Conservation (phyloP, 345 rosid species). For the Eucalyptus regnans region DNA sequence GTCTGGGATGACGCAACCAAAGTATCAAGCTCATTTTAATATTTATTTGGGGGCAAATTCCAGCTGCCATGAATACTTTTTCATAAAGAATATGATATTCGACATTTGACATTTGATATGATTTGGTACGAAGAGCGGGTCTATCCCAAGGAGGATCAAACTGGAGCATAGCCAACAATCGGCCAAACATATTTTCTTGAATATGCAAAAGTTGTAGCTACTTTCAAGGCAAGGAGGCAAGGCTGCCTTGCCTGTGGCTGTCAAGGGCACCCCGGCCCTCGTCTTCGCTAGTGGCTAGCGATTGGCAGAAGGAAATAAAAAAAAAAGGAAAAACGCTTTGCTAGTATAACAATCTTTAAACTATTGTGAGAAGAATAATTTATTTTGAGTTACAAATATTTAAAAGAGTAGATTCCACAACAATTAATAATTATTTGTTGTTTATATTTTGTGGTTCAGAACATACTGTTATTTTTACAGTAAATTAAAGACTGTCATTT, state of each 20-base stretch:
- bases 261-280: neutral
- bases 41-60: neutral
- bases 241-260: too few species aligned
- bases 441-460: too few species aligned
- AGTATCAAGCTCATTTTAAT: neutral
- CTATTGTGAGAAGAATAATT: too few species aligned
- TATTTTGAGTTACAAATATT: too few species aligned
- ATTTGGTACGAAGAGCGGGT: neutral
- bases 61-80: neutral
- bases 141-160: neutral
- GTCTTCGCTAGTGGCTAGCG: accelerated
- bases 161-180: neutral
- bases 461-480: too few species aligned
- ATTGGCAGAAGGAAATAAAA: accelerated
- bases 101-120: neutral
- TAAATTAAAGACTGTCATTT: too few species aligned
- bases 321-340: too few species aligned
- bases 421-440: too few species aligned
- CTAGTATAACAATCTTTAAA: accelerated
- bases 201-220: neutral
- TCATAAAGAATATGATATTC: neutral
- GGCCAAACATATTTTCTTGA: neutral
- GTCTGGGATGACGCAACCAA: neutral
- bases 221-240: neutral
- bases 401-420: accelerated